A percentile compares a stretch with the other conserved stretches of the same genome.
These are phyloP conservation scores for Sclerotinia trifoliorum DNA, from an alignment of 2,329 filamentous ascomycete genomes.

Conservation along the genomic window DNA sequence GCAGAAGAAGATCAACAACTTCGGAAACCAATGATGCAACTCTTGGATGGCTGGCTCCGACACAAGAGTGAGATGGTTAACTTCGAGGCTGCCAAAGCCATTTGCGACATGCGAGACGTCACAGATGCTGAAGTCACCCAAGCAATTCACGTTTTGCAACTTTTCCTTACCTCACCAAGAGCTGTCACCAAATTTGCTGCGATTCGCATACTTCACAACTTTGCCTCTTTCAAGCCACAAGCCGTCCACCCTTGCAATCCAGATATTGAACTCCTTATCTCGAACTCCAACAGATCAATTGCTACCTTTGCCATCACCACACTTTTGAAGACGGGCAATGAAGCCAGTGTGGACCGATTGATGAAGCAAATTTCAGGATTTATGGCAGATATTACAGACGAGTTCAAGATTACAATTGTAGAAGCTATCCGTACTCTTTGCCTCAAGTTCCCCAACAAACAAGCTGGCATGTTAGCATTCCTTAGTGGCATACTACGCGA, in stretches of 20 bases:
- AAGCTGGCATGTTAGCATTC: constrained; percentile 96
- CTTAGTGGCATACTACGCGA: constrained; percentile 94
- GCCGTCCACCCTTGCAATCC: constrained; percentile 93
- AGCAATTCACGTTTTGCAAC: constrained; percentile 90
- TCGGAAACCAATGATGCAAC: constrained; percentile 93
- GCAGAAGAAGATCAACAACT: constrained; percentile 89
- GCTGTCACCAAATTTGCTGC: constrained; percentile 97
- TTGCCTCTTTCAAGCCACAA: constrained; percentile 93
- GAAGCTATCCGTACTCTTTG: constrained; percentile 96
- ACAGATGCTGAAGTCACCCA: constrained; percentile 88
- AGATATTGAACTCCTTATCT: constrained; percentile 95
- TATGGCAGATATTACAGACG: constrained; percentile 98
- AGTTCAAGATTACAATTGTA: constrained; percentile 99
- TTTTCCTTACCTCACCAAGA: constrained; percentile 93
- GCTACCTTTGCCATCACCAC: constrained; percentile 98
- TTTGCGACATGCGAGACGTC: constrained; percentile 91
- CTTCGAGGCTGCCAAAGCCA: constrained; percentile 97
- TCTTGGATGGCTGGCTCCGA: constrained; percentile 92
- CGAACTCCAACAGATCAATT: constrained; percentile 94
- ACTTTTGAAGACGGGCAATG: constrained; percentile 95
- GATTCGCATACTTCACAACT: constrained; percentile 92
- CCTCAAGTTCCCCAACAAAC: constrained; percentile 96
- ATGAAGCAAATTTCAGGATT: constrained; percentile 99
- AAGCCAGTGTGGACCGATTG: constrained; percentile 90
- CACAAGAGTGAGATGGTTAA: constrained; percentile 99